These are phyloP conservation scores for Rubia yunnanensis DNA, from an alignment of 257 asterid species.

Conservation along the genomic window DNA sequence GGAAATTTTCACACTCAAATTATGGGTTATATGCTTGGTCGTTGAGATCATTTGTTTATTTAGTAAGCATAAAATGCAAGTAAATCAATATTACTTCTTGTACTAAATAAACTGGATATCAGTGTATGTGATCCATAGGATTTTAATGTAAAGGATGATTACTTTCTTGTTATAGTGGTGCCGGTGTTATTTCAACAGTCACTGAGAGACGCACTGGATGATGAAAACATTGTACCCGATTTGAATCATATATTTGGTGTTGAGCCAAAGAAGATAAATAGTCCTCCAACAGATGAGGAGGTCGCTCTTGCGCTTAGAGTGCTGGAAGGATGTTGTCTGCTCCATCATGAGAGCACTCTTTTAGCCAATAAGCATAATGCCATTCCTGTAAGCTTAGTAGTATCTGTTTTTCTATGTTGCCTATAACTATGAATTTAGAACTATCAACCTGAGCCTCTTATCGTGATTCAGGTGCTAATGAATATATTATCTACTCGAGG, in stretches of 20 bases:
- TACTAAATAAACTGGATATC: not conserved
- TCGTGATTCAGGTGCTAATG: constrained; percentile 60
- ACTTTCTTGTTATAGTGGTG: constrained; percentile 43
- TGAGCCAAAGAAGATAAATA: constrained; percentile 60
- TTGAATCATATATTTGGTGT: constrained; percentile 73
- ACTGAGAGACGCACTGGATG: constrained; percentile 55
- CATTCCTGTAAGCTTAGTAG: constrained; percentile 10
- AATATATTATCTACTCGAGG: constrained; percentile 73
- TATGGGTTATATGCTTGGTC: not conserved
- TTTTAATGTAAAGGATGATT: not conserved
- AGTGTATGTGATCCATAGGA: not conserved
- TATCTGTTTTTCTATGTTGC: not conserved
- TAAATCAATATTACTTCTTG: not conserved
- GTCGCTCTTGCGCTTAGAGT: constrained; percentile 88
- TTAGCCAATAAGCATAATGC: constrained; percentile 78
- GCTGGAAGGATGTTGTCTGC: constrained; percentile 91
- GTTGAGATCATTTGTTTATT: not conserved
- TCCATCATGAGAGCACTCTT: constrained; percentile 63
- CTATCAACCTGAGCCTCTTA: not conserved
- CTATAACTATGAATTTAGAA: not conserved
- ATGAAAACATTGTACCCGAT: constrained; percentile 42
- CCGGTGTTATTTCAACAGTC: constrained; percentile 82
- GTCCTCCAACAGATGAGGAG: constrained; percentile 87
- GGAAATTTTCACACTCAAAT: not conserved
- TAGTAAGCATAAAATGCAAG: not conserved